Percentiles rank a stretch among this genome's conserved stretches.
Conservation (phyloP, 1,284 basidiomycete genomes). For the Sphaerobolus stellatus region DNA sequence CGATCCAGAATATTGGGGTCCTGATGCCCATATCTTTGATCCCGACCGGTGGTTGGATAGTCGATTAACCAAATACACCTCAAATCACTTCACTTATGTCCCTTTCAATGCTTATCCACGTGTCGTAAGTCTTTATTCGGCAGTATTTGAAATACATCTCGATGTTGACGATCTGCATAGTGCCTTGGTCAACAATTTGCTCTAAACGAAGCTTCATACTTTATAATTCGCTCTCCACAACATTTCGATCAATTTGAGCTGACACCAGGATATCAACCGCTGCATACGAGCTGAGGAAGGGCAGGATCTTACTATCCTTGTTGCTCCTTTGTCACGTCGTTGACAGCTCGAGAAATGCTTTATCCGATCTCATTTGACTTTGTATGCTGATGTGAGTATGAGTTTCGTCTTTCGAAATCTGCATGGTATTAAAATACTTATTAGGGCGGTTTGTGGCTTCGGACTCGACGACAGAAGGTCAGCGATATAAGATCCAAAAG, state of each 20-base stretch:
- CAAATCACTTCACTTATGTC: conserved; percentile 59
- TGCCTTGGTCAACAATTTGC: conserved; percentile 23
- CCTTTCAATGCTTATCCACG: conserved; percentile 61
- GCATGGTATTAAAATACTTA: not conserved
- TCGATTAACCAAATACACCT: conserved; percentile 47
- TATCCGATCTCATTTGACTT: conserved; percentile 5
- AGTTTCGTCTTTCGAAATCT: not conserved
- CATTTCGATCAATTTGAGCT: conserved; percentile 18
- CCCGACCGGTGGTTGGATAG: conserved; percentile 61
- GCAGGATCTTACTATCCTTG: not conserved
- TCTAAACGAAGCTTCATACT: conserved; percentile 22
- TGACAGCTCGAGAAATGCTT: conserved; percentile 7
- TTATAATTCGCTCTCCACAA: conserved; percentile 21
- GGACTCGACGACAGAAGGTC: conserved; percentile 4
- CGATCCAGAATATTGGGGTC: conserved; percentile 5
- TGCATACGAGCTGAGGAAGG: conserved; percentile 9
- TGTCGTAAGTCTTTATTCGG: conserved; percentile 31
- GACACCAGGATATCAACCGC: conserved; percentile 18
- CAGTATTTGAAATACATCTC: not conserved
- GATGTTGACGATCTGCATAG: not conserved
- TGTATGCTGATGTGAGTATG: conserved; percentile 13
- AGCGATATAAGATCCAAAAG: too few relatives aligned
- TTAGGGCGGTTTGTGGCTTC: conserved; percentile 31
- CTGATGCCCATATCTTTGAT: conserved; percentile 40
- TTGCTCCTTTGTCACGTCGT: not conserved